Evolutionary conservation across 495 filamentous ascomycete genomes (phyloP), one percentile per base, ranked within the genome.

Genomic region (Diplogelasinospora grovesii): DNA sequence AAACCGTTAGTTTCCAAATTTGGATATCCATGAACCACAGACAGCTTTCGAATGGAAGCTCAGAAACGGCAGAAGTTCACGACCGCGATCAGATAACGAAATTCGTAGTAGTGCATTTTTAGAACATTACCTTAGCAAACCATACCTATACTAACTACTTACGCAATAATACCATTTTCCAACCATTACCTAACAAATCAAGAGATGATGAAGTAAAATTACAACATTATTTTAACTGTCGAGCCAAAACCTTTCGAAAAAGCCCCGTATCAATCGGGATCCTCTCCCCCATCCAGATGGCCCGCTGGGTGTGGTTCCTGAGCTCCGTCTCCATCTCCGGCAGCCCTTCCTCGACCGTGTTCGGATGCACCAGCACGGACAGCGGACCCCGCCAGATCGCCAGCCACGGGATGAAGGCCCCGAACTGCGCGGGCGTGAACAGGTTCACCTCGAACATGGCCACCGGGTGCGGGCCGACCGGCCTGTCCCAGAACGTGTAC

Each of bases 381-480:
- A 95, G 59, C 21, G 87, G 88, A 0, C 89, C 89, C 1, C 89
- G 74, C 54, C 89, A 79, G 40, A 94, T 79, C 19, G 86, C 73
- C 29, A 95, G 65, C 89, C 89, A 95, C 0, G 82, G 70, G 15
- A 95, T 59, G 49, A 95, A 90, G 0, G 88, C 89, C 3, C 88
- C 88, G 49, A 94, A 92, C 58, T 95, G 85, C 4, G 78, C 78
- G 0, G 89, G 89, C 0, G 81, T 86, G 58, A 89, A 84, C 20
- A 95, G 25, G 46, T 92, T 92, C 11, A 95, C 89, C 60, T 95
- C 89, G 49, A 95, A 86, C 89, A 95, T 95, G 31, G 78, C 85
- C 0, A 86, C 63, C 0, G 83, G 81, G 52, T 95, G 89, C 2
- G 89, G 89, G 0, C 89, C 89, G 5, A 95, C 56, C 3, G 87